Percentiles rank a stretch among this genome's conserved stretches.
Evolutionary conservation across 176 grass and related monocot genomes (phyloP).

Genomic region (Chloris gayana): DNA sequence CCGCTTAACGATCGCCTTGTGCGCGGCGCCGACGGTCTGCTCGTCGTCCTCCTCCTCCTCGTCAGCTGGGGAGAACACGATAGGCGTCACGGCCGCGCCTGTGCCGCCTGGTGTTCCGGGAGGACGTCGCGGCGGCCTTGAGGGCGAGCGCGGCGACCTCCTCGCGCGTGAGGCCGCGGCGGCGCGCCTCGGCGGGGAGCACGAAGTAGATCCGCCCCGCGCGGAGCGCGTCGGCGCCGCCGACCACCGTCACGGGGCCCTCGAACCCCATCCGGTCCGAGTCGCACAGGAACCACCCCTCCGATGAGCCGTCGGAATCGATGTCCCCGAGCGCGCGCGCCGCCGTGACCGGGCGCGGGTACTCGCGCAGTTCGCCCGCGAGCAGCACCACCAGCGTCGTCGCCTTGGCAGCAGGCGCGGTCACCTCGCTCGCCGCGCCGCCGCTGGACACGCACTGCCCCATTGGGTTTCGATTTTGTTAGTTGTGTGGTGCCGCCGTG

Average conservation of each 20-base stretch:
- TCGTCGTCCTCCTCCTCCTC: background rate
- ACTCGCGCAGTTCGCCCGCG: conserved; percentile 53
- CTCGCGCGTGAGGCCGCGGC: conserved; percentile 42
- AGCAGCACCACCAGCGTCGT: conserved; percentile 67
- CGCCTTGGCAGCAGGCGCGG: background rate
- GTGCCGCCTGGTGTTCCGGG: background rate
- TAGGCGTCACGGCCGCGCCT: conserved; percentile 34
- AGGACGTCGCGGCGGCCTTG: conserved; percentile 14
- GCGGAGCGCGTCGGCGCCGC: conserved; percentile 32
- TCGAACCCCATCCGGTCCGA: conserved; percentile 67
- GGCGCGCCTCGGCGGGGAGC: conserved; percentile 42
- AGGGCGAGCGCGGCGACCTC: conserved; percentile 69
- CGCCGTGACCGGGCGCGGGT: conserved; percentile 25
- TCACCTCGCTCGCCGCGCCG: background rate
- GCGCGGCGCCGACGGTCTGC: background rate
- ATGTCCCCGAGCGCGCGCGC: conserved; percentile 36
- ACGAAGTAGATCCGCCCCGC: conserved; percentile 74
- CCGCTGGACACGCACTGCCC: conserved; percentile 58
- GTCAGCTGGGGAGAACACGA: conserved; percentile 41
- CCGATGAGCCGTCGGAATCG: background rate
- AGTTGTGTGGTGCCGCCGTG: background rate
- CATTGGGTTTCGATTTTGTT: conserved; percentile 19
- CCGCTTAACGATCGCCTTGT: background rate
- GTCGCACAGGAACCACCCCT: conserved; percentile 60
- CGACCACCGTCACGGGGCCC: conserved; percentile 25